Evolutionary conservation across 176 grass and related monocot species (phyloP), one percentile per base, ranked within the genome.

Genomic region (Carex littledalei): DNA sequence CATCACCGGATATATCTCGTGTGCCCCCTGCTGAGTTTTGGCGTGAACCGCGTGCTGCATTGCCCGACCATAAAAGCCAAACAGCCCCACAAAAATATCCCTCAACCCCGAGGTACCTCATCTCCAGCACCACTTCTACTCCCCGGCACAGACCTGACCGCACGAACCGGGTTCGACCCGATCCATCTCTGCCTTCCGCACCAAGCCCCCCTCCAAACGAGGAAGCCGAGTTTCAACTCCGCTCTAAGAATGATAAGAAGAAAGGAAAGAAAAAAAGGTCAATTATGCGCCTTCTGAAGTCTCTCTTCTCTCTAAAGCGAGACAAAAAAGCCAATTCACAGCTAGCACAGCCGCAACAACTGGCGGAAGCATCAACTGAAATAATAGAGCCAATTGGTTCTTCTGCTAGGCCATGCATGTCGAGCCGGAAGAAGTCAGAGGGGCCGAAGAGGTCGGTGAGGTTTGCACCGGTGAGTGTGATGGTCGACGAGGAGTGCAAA

Each of bases 371-470:
- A 5, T 12, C 67, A 24, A 74, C 35, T 20, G 21, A 26, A 0
- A 86, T 83, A 45, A 62, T 71, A 26, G 47, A 68, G 53, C 90
- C 91, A 0, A 85, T 93, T 50, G 79, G 86, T 85, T 91, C 89
- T 50, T 87, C 89, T 43, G 88, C 94, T 5, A 84, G 85, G 5
- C 87, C 93, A 69, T 91, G 93, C 59, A 85, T 92, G 16, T 91
- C 88, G 3, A 78, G 68, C 37, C 59, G 31, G 7, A 68, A 77
- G 34, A 82, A 75, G 2, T 68, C 89, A 26, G 86, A 83, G 78
- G 43, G 85, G n/a, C n/a, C 34, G 0, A 90, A 92, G 21, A 84
- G 88, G 85, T 92, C 95, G 3, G 95, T 98, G 77, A 59, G 93
- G 85, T 98, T 98, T 55, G 87, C 86, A 16, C 91, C 93, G 2